These are phyloP conservation scores for Rhodotorula glutinis DNA, from an alignment of 1,284 basidiomycete species.

Conservation along the genomic window DNA sequence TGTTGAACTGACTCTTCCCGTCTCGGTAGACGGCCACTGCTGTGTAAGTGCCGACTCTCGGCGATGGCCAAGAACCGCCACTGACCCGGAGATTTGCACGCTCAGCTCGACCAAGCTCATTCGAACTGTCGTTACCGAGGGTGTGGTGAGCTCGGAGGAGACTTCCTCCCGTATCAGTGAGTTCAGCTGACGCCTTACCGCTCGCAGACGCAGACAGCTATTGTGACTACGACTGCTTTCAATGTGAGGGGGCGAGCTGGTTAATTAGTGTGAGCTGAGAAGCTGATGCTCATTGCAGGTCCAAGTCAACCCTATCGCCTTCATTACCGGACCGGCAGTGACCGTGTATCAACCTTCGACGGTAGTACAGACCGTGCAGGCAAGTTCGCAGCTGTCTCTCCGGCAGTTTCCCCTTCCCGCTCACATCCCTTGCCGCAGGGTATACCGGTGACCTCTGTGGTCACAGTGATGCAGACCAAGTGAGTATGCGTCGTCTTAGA, in stretches of 20 bases:
- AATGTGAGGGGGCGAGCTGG: not conserved
- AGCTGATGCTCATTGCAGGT: not conserved
- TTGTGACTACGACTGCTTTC: conserved; percentile 11
- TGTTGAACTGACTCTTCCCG: too few relatives aligned
- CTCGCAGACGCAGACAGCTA: conserved; percentile 9
- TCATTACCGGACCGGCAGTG: not conserved
- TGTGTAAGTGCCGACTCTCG: not conserved
- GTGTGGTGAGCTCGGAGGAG: not conserved
- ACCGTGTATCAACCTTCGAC: conserved; percentile 15
- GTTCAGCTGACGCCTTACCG: too few relatives aligned
- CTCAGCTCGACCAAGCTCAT: conserved; percentile 6
- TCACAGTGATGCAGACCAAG: conserved; percentile 6
- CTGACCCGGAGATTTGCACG: not conserved
- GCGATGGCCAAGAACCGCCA: not conserved
- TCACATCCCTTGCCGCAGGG: not conserved
- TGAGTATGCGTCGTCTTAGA: not conserved
- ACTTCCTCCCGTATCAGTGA: fast-evolving
- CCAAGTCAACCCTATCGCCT: conserved; percentile 4
- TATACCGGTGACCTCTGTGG: conserved; percentile 4
- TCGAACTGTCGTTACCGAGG: conserved; percentile 6
- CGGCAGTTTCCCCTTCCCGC: too few relatives aligned
- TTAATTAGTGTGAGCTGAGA: too few relatives aligned
- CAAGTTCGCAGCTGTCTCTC: not conserved
- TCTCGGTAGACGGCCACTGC: conserved; percentile 20
- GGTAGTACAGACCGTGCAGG: conserved; percentile 16